These are phyloP conservation scores for Westerdykella sp. DNA, from an alignment of 2,329 filamentous ascomycete species.

Conservation along the genomic window DNA sequence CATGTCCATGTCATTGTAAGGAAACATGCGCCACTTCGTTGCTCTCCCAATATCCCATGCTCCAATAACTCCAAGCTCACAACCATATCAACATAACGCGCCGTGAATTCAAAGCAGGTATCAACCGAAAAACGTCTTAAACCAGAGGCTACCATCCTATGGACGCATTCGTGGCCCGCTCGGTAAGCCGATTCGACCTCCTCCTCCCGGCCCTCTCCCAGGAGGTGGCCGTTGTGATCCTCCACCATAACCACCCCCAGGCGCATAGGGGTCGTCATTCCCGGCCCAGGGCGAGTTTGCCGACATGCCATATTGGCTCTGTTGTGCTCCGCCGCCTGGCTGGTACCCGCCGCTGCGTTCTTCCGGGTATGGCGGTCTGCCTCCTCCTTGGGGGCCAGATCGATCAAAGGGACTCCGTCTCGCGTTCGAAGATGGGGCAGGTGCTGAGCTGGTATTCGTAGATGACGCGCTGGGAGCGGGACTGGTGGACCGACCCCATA, in stretches of 20 bases:
- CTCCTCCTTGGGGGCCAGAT: conserved; percentile 7
- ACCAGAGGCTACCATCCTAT: not conserved
- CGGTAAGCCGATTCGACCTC: conserved; percentile 32
- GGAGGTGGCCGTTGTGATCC: conserved; percentile 18
- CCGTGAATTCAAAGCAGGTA: too few species aligned
- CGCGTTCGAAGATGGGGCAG: conserved; percentile 5
- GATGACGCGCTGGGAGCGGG: conserved; percentile 39
- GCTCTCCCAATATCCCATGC: too few species aligned
- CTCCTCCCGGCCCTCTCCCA: conserved; percentile 13
- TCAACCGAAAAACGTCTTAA: too few species aligned
- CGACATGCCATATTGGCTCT: conserved; percentile 23
- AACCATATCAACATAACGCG: too few species aligned
- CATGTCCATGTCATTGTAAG: too few species aligned
- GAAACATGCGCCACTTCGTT: too few species aligned
- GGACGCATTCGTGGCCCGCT: conserved; percentile 35
- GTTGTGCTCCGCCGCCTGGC: conserved; percentile 18
- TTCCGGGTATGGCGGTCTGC: conserved; percentile 27
- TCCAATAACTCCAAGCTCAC: too few species aligned
- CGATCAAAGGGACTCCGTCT: conserved; percentile 26
- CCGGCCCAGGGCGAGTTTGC: conserved; percentile 30
- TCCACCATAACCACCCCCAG: conserved; percentile 15
- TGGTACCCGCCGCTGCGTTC: conserved; percentile 26
- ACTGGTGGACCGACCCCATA: conserved; percentile 62
- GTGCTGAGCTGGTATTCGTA: conserved; percentile 13
- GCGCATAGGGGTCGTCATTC: conserved; percentile 29